phyloP scores from a whole-genome alignment of 495 filamentous ascomycete genomes.

The Astrothelium macrocarpum region DNA sequence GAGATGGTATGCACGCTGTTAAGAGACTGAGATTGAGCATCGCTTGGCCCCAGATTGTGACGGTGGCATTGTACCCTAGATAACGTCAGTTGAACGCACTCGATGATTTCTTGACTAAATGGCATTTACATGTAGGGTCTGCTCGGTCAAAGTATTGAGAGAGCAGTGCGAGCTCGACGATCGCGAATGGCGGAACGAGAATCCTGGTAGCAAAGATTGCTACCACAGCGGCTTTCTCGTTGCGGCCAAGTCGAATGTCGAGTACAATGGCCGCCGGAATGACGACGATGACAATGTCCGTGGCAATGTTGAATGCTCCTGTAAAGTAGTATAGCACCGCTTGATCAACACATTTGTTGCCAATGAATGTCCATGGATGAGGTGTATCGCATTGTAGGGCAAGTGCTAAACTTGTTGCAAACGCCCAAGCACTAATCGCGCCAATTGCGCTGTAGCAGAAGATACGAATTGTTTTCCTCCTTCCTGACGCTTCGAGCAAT shows the following conservation, averaged over 20 bases:
- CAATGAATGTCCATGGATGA: background rate
- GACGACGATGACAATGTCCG: background rate
- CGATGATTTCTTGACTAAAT: too few species aligned
- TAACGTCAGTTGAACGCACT: too few species aligned
- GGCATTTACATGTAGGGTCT: background rate
- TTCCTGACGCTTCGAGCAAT: background rate
- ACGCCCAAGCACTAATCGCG: background rate
- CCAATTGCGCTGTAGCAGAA: background rate
- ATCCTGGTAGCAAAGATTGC: background rate
- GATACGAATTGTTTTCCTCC: background rate
- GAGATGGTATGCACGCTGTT: background rate
- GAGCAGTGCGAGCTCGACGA: background rate
- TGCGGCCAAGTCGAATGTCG: background rate
- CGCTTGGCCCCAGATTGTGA: background rate
- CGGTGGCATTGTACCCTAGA: background rate
- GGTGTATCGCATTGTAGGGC: background rate
- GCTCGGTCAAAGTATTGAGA: background rate
- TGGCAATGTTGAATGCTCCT: background rate
- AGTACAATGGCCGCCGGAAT: background rate
- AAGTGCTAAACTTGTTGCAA: background rate
- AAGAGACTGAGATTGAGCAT: background rate
- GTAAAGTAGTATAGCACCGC: background rate
- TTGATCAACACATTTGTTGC: background rate
- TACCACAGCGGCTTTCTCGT: background rate
- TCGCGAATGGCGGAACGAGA: background rate